phyloP scores from a whole-genome alignment of 345 rosid species.

The Fremontodendron californicum region DNA sequence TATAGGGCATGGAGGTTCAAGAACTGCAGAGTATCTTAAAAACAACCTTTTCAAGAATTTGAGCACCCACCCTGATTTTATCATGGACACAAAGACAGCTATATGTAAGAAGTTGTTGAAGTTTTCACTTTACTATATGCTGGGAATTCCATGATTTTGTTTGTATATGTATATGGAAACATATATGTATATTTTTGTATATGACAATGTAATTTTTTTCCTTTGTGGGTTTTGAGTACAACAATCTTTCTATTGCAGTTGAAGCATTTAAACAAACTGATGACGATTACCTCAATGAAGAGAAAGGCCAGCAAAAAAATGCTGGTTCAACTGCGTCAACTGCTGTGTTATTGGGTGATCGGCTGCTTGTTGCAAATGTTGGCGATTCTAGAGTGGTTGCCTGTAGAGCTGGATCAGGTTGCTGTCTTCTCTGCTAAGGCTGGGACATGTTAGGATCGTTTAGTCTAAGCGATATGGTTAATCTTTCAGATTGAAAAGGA shows the following conservation, averaged over 20 bases:
- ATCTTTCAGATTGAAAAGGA: not conserved
- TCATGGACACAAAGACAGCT: conserved; percentile 40
- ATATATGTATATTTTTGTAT: not conserved
- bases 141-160: not conserved
- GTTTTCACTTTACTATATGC: not conserved
- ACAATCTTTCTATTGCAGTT: conserved; percentile 27
- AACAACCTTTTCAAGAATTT: conserved; percentile 46
- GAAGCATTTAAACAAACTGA: conserved; percentile 46
- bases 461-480: not conserved
- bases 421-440: not conserved
- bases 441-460: not conserved
- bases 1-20: conserved; percentile 52
- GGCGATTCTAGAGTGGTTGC: conserved; percentile 67
- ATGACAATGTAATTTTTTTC: not conserved
- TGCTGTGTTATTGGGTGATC: conserved; percentile 44
- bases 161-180: not conserved
- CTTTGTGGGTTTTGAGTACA: not conserved
- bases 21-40: conserved; percentile 49
- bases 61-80: conserved; percentile 40
- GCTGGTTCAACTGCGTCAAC: conserved; percentile 61
- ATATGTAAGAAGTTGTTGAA: conserved; percentile 33
- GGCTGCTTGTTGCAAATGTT: conserved; percentile 58
- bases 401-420: conserved; percentile 50
- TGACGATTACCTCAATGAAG: conserved; percentile 39
- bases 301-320: conserved; percentile 39